Evolutionary conservation across 306 rosid species (phyloP), one percentile per base, ranked within the genome.

Genomic region (Citrullus colocynthis): DNA sequence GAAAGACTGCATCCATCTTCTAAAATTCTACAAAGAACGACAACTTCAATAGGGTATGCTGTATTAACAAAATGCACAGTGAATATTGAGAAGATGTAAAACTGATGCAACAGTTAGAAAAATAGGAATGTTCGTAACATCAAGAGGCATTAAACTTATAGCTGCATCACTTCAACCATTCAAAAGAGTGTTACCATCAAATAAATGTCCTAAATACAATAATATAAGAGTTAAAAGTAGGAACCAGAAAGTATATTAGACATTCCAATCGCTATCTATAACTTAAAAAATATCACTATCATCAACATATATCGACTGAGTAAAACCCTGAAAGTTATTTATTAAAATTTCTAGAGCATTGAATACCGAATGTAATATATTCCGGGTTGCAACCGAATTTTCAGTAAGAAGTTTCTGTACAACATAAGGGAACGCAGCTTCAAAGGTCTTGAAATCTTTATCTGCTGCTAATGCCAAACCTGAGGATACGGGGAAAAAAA

Each of bases 361-460:
- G 52, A 49, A 75, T 86, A 92, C 98, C 91, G 95, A 90, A 80
- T 90, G 90, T 78, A 92, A 82, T 77, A 94, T 94, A 55, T 87
- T 89, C 79, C 88, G 89, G 36, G 91, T 86, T 41, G 79, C 93
- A 28, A 88, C 81, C 55, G 98, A 90, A 81, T 94, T 94, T 77
- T 94, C 97, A 30, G 97, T 94, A 70, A 92, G 90, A 80, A 94
- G 95, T 80, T 94, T 94, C 83, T 86, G 92, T 59, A 88, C 93
- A 72, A 94, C 98, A 61, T 88, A 92, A 70, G 98, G 97, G 77
- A 90, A 92, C 79, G 97, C 98, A 76, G 97, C 93, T 86, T 90
- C 97, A 87, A 94, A 94, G 79, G 98, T 94, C 86, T 92, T 94
- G 60, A 92, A 94, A 76, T 83, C 87, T 79, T 65, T 59, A 82